Base-by-base conservation (phyloP, 768 basidiomycete species). In the Pisolithus microcarpus region DNA sequence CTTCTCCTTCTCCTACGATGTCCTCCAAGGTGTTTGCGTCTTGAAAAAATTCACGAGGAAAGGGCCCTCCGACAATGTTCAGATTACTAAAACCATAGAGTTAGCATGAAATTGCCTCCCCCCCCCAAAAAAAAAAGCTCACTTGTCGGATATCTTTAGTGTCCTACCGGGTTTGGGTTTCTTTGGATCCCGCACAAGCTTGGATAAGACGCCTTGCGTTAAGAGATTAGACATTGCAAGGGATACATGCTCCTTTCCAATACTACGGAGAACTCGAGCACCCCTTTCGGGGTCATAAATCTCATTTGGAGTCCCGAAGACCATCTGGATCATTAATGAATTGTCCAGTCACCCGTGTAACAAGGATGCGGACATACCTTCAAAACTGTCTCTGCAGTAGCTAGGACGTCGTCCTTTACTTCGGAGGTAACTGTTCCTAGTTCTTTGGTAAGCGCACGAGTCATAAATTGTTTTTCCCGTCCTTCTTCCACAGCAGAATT, bases 141-240 rank as follows among this genome's bases (percentile, higher is more conserved):
- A 79, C 90, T 68, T 65, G 57, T 91, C 91, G 13, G 87, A 87
- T 45, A 91, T 85, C 62, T 84, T 87, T 47, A 88, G 66, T 48
- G 77, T 78, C 48, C 89, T 77, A 26, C 91, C 91, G 7, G 89
- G 90, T 51, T 72, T 80, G 40, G 73, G 66, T 61, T 82, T 82
- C 48, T 72, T 69, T 7, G 76, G 77, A 65, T 87, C 84, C 42
- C 80, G 78, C 49, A 82, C 73, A 8, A 78, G 66, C 62, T 82
- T 85, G 1, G 85, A 81, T 24, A 94, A 63, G 4, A 88, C 74
- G 7, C 83, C 81, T 18, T 82, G 80, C 44, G 70, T 70, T 15
- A 87, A 70, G 38, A 94, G 74, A 44, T 78, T 77, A 38, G 75
- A 72, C 24, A 77, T 80, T 7, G 84, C 87, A 34, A 60, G 56